Evolutionary conservation across 2,329 filamentous ascomycete species (phyloP).

Genomic region (Aspergillus sp.): DNA sequence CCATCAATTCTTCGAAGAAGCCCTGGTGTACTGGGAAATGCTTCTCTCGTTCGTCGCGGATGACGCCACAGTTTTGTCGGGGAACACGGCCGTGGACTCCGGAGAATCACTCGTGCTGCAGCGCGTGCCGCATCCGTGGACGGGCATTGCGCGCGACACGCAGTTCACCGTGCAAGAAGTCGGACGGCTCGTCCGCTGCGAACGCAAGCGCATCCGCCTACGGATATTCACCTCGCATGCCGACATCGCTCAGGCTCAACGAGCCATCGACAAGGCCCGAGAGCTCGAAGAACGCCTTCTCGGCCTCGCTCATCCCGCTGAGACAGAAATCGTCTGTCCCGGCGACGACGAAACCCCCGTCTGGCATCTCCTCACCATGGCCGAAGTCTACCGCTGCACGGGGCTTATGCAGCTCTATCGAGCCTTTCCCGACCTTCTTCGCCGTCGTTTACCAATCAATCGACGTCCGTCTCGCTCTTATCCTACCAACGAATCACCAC

Average conservation of each 20-base stretch:
- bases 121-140: conserved; percentile 40
- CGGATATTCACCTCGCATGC: conserved; percentile 38
- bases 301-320: conserved; percentile 46
- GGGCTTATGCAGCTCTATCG: conserved; percentile 57
- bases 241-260: conserved; percentile 32
- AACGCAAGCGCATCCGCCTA: conserved; percentile 35
- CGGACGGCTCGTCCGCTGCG: conserved; percentile 40
- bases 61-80: conserved; percentile 32
- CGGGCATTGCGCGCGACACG: conserved; percentile 38
- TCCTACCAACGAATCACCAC: conserved; percentile 12
- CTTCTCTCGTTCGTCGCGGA: conserved; percentile 54
- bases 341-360: conserved; percentile 55
- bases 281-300: conserved; percentile 51
- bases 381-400: conserved; percentile 53
- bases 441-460: conserved; percentile 36
- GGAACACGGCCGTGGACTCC: conserved; percentile 17
- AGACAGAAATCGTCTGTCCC: conserved; percentile 50
- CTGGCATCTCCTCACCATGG: conserved; percentile 53
- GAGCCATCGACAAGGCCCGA: conserved; percentile 36
- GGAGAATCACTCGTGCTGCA: conserved; percentile 32
- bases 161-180: conserved; percentile 46
- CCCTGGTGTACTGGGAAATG: conserved; percentile 61
- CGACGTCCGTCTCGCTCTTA: too few species aligned
- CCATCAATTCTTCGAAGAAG: conserved; percentile 56
- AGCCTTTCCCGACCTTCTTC: conserved; percentile 52